Evolutionary conservation across 768 basidiomycete genomes (phyloP).

Genomic region (Boletus rufocinnamomeus): DNA sequence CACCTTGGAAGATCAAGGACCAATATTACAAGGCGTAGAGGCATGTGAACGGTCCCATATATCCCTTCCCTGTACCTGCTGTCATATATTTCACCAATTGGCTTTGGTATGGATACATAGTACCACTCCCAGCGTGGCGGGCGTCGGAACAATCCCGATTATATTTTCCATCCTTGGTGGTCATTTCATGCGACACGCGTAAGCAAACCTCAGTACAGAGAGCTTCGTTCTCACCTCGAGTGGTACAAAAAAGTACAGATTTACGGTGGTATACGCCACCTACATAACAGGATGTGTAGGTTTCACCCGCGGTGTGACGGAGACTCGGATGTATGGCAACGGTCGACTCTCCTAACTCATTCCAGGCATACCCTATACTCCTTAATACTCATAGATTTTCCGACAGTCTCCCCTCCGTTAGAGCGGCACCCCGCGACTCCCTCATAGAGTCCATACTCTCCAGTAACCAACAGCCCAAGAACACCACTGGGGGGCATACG

Average conservation of each 20-base stretch:
- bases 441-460: too few relatives aligned
- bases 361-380: too few relatives aligned
- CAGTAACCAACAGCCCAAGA: too few relatives aligned
- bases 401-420: too few relatives aligned
- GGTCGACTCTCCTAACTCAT: too few relatives aligned
- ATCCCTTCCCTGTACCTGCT: background rate
- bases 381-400: too few relatives aligned
- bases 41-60: too few relatives aligned
- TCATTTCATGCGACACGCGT: background rate
- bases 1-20: slow-evolving; percentile 66
- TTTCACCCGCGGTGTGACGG: too few relatives aligned
- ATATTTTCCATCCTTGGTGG: background rate
- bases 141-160: background rate
- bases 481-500: too few relatives aligned
- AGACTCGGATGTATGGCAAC: too few relatives aligned
- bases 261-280: background rate
- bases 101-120: background rate
- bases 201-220: background rate
- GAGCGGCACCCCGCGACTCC: too few relatives aligned
- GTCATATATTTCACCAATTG: background rate
- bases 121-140: too few relatives aligned
- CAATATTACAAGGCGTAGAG: slow-evolving; percentile 43
- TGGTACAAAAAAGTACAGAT: background rate
- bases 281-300: background rate
- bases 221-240: background rate